Percentiles rank a stretch among this genome's conserved stretches.
phyloP scores from a whole-genome alignment of 179 eudicot genomes.

The Spergularia azorica region DNA sequence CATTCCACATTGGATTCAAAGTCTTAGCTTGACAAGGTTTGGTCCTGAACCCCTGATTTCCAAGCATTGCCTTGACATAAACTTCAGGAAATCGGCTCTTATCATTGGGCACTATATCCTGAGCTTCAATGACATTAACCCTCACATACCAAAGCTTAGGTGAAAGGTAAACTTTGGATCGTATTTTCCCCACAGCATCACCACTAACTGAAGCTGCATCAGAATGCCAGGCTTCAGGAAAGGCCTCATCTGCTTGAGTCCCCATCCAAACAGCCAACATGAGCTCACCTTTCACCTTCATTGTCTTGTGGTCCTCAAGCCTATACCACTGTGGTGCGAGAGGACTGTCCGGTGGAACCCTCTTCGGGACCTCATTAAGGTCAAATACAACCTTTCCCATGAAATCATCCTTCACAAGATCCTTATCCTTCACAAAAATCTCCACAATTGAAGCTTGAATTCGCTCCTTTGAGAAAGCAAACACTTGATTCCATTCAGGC shows the following conservation, averaged over 20 bases:
- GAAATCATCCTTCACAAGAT: conserved; percentile 43
- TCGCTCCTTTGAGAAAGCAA: conserved; percentile 74
- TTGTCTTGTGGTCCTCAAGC: conserved; percentile 40
- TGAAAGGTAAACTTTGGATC: conserved; percentile 49
- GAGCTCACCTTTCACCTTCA: conserved; percentile 44
- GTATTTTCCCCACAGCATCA: conserved; percentile 35
- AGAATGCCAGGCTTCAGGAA: conserved; percentile 50
- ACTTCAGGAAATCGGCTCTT: conserved; percentile 43
- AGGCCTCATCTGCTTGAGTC: conserved; percentile 53
- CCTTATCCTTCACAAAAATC: conserved; percentile 64
- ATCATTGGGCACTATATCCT: conserved; percentile 42
- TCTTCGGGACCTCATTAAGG: conserved; percentile 38
- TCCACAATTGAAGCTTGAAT: conserved; percentile 60
- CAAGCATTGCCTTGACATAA: conserved; percentile 40
- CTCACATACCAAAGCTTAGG: conserved; percentile 50
- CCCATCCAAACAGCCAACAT: conserved; percentile 58
- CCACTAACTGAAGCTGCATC: conserved; percentile 47
- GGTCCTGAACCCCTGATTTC: conserved; percentile 39
- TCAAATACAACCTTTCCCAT: conserved; percentile 42
- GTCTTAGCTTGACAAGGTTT: conserved; percentile 36
- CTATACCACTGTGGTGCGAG: conserved; percentile 57
- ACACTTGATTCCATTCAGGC: conserved; percentile 73
- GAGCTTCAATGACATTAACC: conserved; percentile 51
- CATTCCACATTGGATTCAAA: conserved; percentile 49
- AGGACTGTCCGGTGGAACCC: conserved; percentile 55